These are phyloP conservation scores for Linderniella brevidens DNA, from an alignment of 257 asterid genomes.

Conservation along the genomic window DNA sequence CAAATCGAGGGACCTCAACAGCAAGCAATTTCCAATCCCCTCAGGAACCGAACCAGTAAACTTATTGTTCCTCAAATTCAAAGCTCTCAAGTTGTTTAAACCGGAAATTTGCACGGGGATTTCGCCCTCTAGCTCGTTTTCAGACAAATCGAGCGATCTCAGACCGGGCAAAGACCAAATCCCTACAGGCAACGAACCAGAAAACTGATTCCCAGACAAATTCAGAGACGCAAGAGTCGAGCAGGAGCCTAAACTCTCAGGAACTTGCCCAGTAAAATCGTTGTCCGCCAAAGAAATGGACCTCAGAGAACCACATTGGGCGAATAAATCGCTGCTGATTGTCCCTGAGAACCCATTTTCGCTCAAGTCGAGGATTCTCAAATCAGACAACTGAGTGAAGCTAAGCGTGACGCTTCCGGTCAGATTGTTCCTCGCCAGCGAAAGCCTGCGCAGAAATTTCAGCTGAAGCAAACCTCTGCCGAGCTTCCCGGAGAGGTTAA, in stretches of 20 bases:
- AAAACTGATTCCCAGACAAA: constrained; percentile 65
- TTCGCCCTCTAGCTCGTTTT: constrained; percentile 47
- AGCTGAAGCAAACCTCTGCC: constrained; percentile 80
- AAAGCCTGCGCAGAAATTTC: constrained; percentile 59
- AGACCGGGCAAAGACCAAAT: constrained; percentile 59
- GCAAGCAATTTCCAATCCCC: constrained; percentile 45
- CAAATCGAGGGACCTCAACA: constrained; percentile 51
- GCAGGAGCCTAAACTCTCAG: constrained; percentile 67
- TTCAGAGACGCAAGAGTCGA: constrained; percentile 45
- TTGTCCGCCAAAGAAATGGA: constrained; percentile 60
- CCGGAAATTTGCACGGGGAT: constrained; percentile 35
- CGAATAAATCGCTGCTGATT: constrained; percentile 47
- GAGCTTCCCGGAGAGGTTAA: constrained; percentile 65
- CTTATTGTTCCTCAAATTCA: constrained; percentile 37
- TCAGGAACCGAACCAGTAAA: constrained; percentile 43
- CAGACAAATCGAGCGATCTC: constrained; percentile 67
- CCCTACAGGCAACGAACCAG: constrained; percentile 49
- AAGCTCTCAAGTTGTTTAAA: constrained; percentile 37
- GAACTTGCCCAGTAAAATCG: constrained; percentile 57
- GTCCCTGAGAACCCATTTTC: constrained; percentile 49
- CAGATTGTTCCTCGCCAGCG: constrained; percentile 57
- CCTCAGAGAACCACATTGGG: constrained; percentile 68
- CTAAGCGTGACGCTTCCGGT: constrained; percentile 57
- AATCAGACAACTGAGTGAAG: constrained; percentile 55
- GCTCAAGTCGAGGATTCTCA: constrained; percentile 62